phyloP scores from a whole-genome alignment of 2,329 filamentous ascomycete species.

The Colletotrichum navitas region DNA sequence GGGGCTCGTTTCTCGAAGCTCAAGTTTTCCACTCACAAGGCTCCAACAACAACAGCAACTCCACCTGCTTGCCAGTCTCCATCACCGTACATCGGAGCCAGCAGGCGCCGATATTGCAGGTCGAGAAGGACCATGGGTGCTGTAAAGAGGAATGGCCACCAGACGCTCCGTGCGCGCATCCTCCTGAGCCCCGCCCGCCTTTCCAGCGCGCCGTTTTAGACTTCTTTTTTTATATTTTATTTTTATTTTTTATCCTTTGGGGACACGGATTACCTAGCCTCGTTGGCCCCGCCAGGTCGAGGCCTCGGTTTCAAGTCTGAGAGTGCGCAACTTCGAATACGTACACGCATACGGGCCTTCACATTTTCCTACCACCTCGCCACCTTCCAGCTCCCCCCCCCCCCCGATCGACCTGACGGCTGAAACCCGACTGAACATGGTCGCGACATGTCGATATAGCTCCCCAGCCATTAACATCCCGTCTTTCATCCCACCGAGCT shows the following conservation, averaged over 20 bases:
- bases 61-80: constrained; percentile 17
- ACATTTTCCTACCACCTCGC: constrained; percentile 21
- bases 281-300: constrained; percentile 8
- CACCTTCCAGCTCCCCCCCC: background rate
- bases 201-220: background rate
- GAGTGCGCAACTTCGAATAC: constrained; percentile 13
- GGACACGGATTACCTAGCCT: constrained; percentile 5
- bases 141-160: constrained; percentile 16
- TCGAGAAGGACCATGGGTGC: constrained; percentile 14
- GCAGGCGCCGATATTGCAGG: constrained; percentile 39
- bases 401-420: constrained; percentile 24
- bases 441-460: constrained; percentile 24
- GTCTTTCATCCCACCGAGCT: constrained; percentile 15
- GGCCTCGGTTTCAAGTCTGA: constrained; percentile 27
- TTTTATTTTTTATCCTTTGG: background rate
- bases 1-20: constrained; percentile 31
- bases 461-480: constrained; percentile 32
- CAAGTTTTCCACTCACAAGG: constrained; percentile 13
- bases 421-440: constrained; percentile 40
- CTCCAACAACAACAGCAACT: background rate
- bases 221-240: background rate
- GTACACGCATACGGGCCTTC: constrained; percentile 32
- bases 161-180: constrained; percentile 26
- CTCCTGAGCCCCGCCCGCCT: constrained; percentile 14
- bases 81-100: constrained; percentile 35